Evolutionary conservation across 2,329 filamentous ascomycete genomes (phyloP).

Genomic region (Biscogniauxia sp.): DNA sequence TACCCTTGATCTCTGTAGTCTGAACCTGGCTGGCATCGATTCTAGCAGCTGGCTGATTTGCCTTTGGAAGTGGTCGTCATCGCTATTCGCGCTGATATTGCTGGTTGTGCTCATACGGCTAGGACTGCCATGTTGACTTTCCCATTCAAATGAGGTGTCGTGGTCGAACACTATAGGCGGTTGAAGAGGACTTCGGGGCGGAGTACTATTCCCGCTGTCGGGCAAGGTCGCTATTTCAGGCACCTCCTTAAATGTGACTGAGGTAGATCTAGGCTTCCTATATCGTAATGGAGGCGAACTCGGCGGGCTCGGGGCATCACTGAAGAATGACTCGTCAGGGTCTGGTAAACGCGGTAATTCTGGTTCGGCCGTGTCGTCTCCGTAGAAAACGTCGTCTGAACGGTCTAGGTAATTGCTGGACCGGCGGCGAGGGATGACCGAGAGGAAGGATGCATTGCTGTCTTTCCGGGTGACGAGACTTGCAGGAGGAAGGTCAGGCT

Average conservation of each 20-base stretch:
- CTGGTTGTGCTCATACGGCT: slow-evolving; percentile 37
- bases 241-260: slow-evolving; percentile 44
- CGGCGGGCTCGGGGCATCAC: slow-evolving; percentile 43
- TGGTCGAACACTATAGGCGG: slow-evolving; percentile 47
- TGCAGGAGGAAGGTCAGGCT: slow-evolving; percentile 29
- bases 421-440: slow-evolving; percentile 37
- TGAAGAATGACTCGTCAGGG: slow-evolving; percentile 30
- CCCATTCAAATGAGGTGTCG: slow-evolving; percentile 39
- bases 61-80: slow-evolving; percentile 70
- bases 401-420: slow-evolving; percentile 39
- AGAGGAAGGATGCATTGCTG: slow-evolving; percentile 34
- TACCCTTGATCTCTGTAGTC: slow-evolving; percentile 57
- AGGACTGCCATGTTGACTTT: slow-evolving; percentile 34
- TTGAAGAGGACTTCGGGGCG: slow-evolving; percentile 42
- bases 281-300: slow-evolving; percentile 47
- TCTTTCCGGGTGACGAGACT: slow-evolving; percentile 20
- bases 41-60: slow-evolving; percentile 78
- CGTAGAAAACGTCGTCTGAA: slow-evolving; percentile 40
- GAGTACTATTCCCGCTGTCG: slow-evolving; percentile 36
- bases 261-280: slow-evolving; percentile 35
- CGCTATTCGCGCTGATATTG: slow-evolving; percentile 28
- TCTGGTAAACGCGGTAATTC: slow-evolving; percentile 36
- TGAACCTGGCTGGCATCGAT: slow-evolving; percentile 76
- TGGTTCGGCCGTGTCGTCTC: slow-evolving; percentile 45
- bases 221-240: slow-evolving; percentile 43